Percentiles rank a stretch among this genome's conserved stretches.
Conservation (phyloP, 495 filamentous ascomycete species). For the Talaromyces nanjingensis region DNA sequence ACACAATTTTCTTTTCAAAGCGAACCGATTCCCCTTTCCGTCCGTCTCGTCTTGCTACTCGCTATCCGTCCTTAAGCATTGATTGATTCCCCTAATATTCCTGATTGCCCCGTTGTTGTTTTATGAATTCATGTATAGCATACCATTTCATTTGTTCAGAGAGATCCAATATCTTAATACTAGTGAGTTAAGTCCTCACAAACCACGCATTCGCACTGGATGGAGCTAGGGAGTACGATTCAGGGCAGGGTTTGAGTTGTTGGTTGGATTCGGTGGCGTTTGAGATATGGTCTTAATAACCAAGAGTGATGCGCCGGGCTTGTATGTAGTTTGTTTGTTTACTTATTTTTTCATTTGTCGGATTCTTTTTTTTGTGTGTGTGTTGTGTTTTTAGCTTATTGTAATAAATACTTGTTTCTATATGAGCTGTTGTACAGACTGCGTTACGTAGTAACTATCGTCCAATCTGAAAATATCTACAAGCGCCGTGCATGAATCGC, state of each 20-base stretch:
- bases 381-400: not conserved
- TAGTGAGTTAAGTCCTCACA: conserved; percentile 1
- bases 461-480: too few relatives aligned
- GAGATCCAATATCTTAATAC: not conserved
- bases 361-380: not conserved
- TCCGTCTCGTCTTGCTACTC: not conserved
- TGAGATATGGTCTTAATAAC: not conserved
- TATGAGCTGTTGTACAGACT: not conserved
- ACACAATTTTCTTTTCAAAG: not conserved
- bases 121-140: conserved; percentile 3
- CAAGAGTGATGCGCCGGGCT: not conserved
- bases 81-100: conserved; percentile 1
- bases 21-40: conserved; percentile 2
- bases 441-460: too few relatives aligned
- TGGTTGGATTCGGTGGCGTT: not conserved
- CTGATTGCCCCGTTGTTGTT: not conserved
- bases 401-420: not conserved
- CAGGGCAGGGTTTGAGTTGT: not conserved
- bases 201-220: conserved; percentile 7
- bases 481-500: too few relatives aligned
- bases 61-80: not conserved
- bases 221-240: conserved; percentile 7
- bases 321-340: not conserved
- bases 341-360: not conserved
- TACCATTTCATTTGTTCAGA: conserved; percentile 3